phyloP scores from a whole-genome alignment of 2,329 filamentous ascomycete species.

The Onygena corvina region DNA sequence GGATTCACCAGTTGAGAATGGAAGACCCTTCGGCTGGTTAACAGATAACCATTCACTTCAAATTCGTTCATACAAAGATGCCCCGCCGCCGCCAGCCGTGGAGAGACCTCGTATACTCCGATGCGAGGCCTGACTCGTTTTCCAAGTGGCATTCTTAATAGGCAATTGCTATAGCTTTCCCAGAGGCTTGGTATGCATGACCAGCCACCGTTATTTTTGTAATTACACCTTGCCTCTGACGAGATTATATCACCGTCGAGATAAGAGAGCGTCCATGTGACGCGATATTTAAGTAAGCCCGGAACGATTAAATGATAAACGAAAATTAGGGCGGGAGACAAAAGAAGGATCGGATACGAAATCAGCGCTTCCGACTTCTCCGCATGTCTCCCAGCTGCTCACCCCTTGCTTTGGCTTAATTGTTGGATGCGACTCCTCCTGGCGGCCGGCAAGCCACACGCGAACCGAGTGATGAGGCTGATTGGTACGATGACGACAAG shows the following conservation, averaged over 20 bases:
- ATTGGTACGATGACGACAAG: neutral
- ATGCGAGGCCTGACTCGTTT: constrained; percentile 1
- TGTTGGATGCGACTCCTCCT: neutral
- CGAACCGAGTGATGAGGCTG: neutral
- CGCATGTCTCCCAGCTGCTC: neutral
- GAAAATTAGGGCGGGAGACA: neutral
- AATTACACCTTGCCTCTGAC: neutral
- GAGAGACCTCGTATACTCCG: neutral
- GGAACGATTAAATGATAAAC: neutral
- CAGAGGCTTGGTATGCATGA: constrained; percentile 1
- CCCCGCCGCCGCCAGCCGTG: constrained; percentile 1
- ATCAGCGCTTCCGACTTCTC: neutral
- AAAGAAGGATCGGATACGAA: constrained; percentile 5
- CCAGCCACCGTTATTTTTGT: neutral
- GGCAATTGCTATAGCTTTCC: constrained; percentile 3
- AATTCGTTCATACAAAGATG: neutral
- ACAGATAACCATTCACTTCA: too few relatives aligned
- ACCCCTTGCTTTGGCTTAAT: neutral
- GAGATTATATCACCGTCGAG: neutral
- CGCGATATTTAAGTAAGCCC: neutral
- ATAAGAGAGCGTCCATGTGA: constrained; percentile 4
- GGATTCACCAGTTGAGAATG: neutral
- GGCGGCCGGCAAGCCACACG: neutral
- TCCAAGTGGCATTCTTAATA: too few relatives aligned
- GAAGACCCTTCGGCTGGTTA: neutral